Evolutionary conservation across 306 rosid species (phyloP), one percentile per base, ranked within the genome.

Genomic region (Vicia villosa): DNA sequence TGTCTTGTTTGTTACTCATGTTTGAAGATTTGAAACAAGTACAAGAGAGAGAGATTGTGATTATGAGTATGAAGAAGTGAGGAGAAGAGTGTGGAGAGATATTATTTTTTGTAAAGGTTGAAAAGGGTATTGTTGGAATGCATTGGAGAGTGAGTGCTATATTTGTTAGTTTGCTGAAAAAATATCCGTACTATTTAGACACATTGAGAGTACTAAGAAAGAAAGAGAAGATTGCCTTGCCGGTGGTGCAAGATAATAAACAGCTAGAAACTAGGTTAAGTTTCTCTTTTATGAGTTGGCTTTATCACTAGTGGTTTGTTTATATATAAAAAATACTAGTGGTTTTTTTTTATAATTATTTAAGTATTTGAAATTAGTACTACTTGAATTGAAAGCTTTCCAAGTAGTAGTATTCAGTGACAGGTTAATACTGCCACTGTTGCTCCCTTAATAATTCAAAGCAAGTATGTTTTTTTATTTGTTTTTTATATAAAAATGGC

Each of bases 1-100:
- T 57, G 75, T 90, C 98, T 73, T 88, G 98, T 83, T 90, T 34
- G 38, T 34, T 94, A 66, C 79, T 88, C 98, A 90, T 94, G 20
- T 43, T 76, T 49, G 63, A 72, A 8, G 49, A 59, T 34, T 60
- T 0, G 5, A 7, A 66, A 75, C 59, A 43, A 52, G 47, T 50
- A 50, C 13, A 24, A 67, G 10, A 49, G 42, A 26, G 30, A 2
- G 1, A 28, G n/a, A 22, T 22, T n/a, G 50, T 57, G 24, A 66
- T 24, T 32, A 70, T 28, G 70, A 68, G 66, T 26, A 63, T 11
- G 68, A 47, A 15, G 22, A 63, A 68, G 8, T 3, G 43, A 20
- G 30, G 15, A 15, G 21, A 3, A 28, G 65, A 38, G 64, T 47
- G 8, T 17, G 17, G 49, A 66, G 77, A 75, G 57, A 51, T 51